Evolutionary conservation across 2,329 filamentous ascomycete species (phyloP).

Genomic region (Ceratocystis ficicola): DNA sequence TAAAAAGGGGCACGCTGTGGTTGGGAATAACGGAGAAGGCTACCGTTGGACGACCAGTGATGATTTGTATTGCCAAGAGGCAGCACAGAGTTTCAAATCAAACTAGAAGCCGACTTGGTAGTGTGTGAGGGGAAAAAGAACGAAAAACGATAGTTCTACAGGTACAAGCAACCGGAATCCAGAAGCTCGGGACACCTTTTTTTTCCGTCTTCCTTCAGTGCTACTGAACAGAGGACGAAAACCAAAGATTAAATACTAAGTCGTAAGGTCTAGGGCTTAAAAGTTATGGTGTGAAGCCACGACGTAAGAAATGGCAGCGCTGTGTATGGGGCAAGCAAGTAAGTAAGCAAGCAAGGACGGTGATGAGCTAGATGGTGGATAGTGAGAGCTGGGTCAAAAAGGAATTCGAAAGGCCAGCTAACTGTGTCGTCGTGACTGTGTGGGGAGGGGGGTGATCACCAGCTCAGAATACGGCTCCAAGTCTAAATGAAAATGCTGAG

Average conservation of each 20-base stretch:
- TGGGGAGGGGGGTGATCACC: not conserved
- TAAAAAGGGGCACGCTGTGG: not conserved
- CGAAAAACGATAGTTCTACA: not conserved
- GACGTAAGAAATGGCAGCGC: conserved; percentile 4
- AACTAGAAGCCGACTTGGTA: not conserved
- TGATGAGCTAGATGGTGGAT: not conserved
- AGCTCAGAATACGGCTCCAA: not conserved
- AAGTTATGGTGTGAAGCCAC: conserved; percentile 12
- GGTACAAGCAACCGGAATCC: conserved; percentile 4
- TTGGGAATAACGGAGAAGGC: not conserved
- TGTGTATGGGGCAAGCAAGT: not conserved
- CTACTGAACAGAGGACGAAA: not conserved
- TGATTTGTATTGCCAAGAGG: conserved; percentile 3
- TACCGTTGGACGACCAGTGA: not conserved
- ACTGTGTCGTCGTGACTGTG: conserved; percentile 14
- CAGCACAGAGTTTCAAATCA: not conserved
- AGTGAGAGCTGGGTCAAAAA: not conserved
- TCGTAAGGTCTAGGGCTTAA: conserved; percentile 20
- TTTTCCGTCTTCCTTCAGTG: not conserved
- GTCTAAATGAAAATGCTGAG: not conserved
- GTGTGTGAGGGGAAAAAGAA: conserved; percentile 7
- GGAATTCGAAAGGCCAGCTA: conserved; percentile 9
- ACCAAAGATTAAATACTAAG: conserved; percentile 20
- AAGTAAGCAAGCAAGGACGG: not conserved
- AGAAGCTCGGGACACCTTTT: conserved; percentile 6